A percentile compares a stretch with the other conserved stretches of the same genome.
Conservation (phyloP, 805 yeast species). For the Ogataea nakhonphanomensis region DNA sequence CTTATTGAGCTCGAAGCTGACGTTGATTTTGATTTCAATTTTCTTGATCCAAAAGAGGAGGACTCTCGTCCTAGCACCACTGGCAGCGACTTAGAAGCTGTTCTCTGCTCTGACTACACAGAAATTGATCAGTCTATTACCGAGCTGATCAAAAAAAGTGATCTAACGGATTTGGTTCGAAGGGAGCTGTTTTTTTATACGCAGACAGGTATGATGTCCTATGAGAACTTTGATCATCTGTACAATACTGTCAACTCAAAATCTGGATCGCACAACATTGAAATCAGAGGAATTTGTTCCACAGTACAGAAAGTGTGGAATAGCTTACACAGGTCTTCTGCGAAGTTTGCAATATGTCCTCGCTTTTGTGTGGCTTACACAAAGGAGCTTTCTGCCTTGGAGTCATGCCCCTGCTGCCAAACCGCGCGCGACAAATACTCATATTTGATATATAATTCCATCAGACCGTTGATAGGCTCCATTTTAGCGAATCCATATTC, state of each 20-base stretch:
- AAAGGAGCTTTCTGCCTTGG: conserved; percentile 2
- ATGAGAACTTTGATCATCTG: conserved; percentile 17
- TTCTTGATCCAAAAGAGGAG: background rate
- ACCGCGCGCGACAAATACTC: conserved; percentile 6
- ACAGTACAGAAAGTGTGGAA: conserved; percentile 11
- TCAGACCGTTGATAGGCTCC: conserved; percentile 13
- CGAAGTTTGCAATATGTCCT: conserved; percentile 10
- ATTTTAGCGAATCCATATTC: conserved; percentile 13
- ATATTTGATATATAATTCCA: conserved; percentile 12
- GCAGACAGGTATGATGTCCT: conserved; percentile 17
- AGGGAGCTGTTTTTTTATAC: conserved; percentile 17
- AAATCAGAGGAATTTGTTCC: conserved; percentile 13
- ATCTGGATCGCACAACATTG: conserved; percentile 5
- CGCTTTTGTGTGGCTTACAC: conserved; percentile 16
- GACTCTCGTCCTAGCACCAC: conserved; percentile 7
- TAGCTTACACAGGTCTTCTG: conserved; percentile 4
- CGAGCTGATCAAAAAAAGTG: conserved; percentile 4
- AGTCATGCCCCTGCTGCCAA: conserved; percentile 11
- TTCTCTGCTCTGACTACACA: conserved; percentile 7
- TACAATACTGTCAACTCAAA: conserved; percentile 9
- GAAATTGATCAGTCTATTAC: conserved; percentile 2
- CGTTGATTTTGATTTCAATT: conserved; percentile 3
- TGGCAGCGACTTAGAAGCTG: conserved; percentile 2
- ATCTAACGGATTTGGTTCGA: conserved; percentile 13
- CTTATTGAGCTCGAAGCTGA: conserved; percentile 4